Conservation (phyloP, 2,329 filamentous ascomycete species). For the Clarireedia hainanense region DNA sequence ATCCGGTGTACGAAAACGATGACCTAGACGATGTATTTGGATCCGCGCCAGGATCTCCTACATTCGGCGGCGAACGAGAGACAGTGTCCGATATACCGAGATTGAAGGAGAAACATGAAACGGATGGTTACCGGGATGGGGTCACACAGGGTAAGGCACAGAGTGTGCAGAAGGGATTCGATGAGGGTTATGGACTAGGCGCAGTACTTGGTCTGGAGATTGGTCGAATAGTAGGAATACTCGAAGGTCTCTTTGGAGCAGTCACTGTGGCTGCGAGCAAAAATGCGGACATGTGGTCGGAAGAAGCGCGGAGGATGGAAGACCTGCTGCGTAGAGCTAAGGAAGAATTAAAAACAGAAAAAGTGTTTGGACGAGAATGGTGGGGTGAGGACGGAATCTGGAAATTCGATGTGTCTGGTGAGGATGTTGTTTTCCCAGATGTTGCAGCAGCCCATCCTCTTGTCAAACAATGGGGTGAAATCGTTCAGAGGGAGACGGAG, state of each 20-base stretch:
- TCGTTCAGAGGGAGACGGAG: slow-evolving; percentile 35
- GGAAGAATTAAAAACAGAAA: slow-evolving; percentile 51
- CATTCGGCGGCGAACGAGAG: slow-evolving; percentile 14
- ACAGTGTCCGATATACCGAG: slow-evolving; percentile 28
- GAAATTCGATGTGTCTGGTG: slow-evolving; percentile 50
- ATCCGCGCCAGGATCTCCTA: slow-evolving; percentile 24
- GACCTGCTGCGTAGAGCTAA: slow-evolving; percentile 42
- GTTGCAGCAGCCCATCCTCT: slow-evolving; percentile 63
- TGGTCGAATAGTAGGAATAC: slow-evolving; percentile 66
- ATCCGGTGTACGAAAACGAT: slow-evolving; percentile 14
- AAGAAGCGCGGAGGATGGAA: slow-evolving; percentile 21
- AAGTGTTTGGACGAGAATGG: slow-evolving; percentile 57
- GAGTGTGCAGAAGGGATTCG: slow-evolving; percentile 80
- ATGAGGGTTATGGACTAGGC: slow-evolving; percentile 81
- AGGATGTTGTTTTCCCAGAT: slow-evolving; percentile 46
- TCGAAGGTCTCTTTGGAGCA: slow-evolving; percentile 62
- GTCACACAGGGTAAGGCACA: slow-evolving; percentile 66
- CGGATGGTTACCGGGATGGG: slow-evolving; percentile 85
- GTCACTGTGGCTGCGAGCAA: slow-evolving; percentile 22
- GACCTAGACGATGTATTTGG: slow-evolving; percentile 28
- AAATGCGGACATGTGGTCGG: slow-evolving; percentile 6
- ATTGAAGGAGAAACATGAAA: slow-evolving; percentile 36
- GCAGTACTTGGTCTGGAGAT: slow-evolving; percentile 68
- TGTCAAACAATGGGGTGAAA: slow-evolving; percentile 50
- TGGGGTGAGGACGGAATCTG: slow-evolving; percentile 65